Percentiles rank a stretch among this genome's conserved stretches.
Conservation (phyloP, 257 asterid species). For the Jacaranda mimosifolia region DNA sequence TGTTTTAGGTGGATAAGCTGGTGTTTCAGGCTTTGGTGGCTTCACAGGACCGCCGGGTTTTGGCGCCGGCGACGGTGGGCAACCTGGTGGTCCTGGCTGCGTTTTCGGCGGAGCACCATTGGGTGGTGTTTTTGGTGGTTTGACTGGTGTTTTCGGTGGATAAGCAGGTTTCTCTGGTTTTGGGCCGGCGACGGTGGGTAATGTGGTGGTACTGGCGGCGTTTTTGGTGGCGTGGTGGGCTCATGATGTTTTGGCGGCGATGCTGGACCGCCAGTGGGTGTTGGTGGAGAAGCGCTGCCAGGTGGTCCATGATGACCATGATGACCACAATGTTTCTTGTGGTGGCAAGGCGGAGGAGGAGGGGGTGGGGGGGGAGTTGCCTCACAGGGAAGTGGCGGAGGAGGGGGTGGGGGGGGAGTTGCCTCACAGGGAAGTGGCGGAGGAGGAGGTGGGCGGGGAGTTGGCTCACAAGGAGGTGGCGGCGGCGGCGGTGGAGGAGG, state of each 20-base stretch:
- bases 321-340: slow-evolving; percentile 30
- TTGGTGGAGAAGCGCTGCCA: slow-evolving; percentile 35
- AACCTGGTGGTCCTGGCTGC: slow-evolving; percentile 23
- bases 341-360: slow-evolving; percentile 29
- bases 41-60: not conserved
- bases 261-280: slow-evolving; percentile 34
- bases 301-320: slow-evolving; percentile 34
- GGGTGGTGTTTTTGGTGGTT: slow-evolving; percentile 37
- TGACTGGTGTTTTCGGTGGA: too few species aligned
- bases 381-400: too few species aligned
- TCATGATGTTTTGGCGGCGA: slow-evolving; percentile 22
- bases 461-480: slow-evolving; percentile 27
- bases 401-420: too few species aligned
- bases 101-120: slow-evolving; percentile 23
- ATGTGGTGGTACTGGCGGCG: too few species aligned
- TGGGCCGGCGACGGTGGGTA: too few species aligned
- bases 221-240: slow-evolving; percentile 18
- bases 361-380: too few species aligned
- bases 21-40: slow-evolving; percentile 13
- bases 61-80: slow-evolving; percentile 31
- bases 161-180: too few species aligned
- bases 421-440: slow-evolving; percentile 30
- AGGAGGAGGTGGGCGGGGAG: slow-evolving; percentile 34
- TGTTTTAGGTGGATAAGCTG: slow-evolving; percentile 31
- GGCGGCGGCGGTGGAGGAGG: slow-evolving; percentile 40